Percentiles rank a stretch among this genome's conserved stretches.
These are phyloP conservation scores for Cyclotella atomus DNA, from an alignment of 108 stramenopile genomes.

Conservation along the genomic window DNA sequence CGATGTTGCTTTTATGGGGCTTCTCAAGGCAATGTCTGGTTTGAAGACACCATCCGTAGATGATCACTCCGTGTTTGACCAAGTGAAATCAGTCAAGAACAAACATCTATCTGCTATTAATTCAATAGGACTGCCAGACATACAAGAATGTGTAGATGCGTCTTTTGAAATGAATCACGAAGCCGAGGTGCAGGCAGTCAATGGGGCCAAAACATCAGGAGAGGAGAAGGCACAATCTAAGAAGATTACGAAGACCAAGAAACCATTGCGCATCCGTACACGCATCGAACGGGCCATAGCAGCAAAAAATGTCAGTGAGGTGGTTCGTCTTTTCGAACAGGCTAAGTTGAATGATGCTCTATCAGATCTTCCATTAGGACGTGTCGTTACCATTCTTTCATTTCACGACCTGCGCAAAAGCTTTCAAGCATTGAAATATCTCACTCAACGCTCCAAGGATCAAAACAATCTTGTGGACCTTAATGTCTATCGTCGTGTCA, in stretches of 20 bases:
- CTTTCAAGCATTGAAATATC: constrained; percentile 27
- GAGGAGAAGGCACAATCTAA: too few species aligned
- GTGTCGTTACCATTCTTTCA: too few species aligned
- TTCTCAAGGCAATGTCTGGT: constrained; percentile 23
- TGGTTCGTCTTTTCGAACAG: not conserved
- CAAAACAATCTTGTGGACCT: constrained; percentile 24
- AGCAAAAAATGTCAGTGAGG: too few species aligned
- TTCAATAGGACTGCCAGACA: too few species aligned
- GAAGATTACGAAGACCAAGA: too few species aligned
- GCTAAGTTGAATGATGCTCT: constrained; percentile 9
- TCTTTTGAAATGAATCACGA: too few species aligned
- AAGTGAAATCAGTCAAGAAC: not conserved
- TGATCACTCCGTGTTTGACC: not conserved
- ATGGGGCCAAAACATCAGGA: too few species aligned
- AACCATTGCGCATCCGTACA: too few species aligned
- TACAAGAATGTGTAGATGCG: too few species aligned
- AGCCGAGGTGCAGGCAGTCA: too few species aligned
- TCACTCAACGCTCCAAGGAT: constrained; percentile 14
- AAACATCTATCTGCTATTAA: not conserved
- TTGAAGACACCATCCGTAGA: not conserved
- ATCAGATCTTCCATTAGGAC: constrained; percentile 1
- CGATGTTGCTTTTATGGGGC: constrained; percentile 14
- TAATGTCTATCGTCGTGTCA: constrained; percentile 25
- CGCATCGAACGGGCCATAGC: too few species aligned
- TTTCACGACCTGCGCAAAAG: constrained; percentile 3